These are phyloP conservation scores for Lasiosphaeria hispida DNA, from an alignment of 495 filamentous ascomycete genomes.

Conservation along the genomic window DNA sequence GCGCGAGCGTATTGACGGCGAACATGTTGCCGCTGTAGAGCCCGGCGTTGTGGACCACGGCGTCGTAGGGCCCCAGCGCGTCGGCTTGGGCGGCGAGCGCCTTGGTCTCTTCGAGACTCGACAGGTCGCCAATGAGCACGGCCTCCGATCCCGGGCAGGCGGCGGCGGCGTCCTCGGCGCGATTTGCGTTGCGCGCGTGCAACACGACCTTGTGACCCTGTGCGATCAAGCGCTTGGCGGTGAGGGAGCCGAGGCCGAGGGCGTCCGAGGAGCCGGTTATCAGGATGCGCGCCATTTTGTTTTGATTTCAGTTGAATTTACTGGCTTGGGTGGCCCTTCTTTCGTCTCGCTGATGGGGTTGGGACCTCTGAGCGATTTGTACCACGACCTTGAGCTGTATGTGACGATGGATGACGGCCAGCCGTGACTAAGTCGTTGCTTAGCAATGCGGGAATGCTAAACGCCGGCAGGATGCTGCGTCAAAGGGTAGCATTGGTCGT, in stretches of 20 bases:
- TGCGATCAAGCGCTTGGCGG: slow-evolving; percentile 49
- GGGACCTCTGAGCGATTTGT: no score
- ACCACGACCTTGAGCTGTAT: no score
- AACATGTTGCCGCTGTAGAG: slow-evolving; percentile 47
- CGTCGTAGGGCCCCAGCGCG: slow-evolving; percentile 49
- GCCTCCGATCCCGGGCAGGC: slow-evolving; percentile 49
- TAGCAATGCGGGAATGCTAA: no score
- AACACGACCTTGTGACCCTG: slow-evolving; percentile 56
- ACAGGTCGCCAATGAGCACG: slow-evolving; percentile 51
- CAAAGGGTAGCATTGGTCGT: no score
- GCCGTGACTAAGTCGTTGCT: no score
- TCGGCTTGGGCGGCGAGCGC: slow-evolving; percentile 51
- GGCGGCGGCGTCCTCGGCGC: slow-evolving; percentile 43
- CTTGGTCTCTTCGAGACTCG: slow-evolving; percentile 53
- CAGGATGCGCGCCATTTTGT: slow-evolving; percentile 52
- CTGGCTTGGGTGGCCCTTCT: neutral
- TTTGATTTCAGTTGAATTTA: neutral
- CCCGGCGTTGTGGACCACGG: slow-evolving; percentile 58
- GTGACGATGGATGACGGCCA: no score
- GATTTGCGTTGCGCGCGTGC: slow-evolving; percentile 53
- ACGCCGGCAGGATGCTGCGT: no score
- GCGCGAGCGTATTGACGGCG: slow-evolving; percentile 56
- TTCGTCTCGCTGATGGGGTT: no score
- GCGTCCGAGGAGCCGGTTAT: slow-evolving; percentile 50
- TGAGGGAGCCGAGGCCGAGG: slow-evolving; percentile 46